These are phyloP conservation scores for Colletotrichum limetticola DNA, from an alignment of 2,329 filamentous ascomycete species.

Conservation along the genomic window DNA sequence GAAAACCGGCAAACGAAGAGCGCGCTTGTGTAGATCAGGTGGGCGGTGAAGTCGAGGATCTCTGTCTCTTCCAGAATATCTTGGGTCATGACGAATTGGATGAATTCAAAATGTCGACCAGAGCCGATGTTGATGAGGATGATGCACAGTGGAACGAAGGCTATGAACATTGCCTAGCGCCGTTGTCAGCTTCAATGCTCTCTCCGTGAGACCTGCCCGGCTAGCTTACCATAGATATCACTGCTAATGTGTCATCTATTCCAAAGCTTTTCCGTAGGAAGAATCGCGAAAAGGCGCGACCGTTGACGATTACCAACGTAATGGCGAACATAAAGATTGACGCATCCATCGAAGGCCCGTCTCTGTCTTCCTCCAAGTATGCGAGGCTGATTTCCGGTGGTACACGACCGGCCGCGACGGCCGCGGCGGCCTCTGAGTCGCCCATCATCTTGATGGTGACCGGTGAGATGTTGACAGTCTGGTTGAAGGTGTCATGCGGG, in stretches of 20 bases:
- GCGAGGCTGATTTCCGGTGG: conserved; percentile 46
- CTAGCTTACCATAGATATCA: conserved; percentile 47
- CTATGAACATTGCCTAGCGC: conserved; percentile 46
- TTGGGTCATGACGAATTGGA: conserved; percentile 57
- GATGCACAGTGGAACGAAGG: conserved; percentile 55
- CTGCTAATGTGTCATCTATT: conserved; percentile 50
- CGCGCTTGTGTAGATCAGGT: conserved; percentile 62
- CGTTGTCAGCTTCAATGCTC: background rate
- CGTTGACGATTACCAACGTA: conserved; percentile 46
- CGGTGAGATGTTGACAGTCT: background rate
- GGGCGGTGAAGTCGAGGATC: conserved; percentile 59
- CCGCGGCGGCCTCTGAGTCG: conserved; percentile 39
- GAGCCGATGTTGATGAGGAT: conserved; percentile 59
- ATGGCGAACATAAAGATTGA: conserved; percentile 51
- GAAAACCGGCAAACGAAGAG: conserved; percentile 62
- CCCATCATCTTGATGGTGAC: conserved; percentile 18
- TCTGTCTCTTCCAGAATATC: conserved; percentile 54
- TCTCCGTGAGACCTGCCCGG: background rate
- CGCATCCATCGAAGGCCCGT: conserved; percentile 49
- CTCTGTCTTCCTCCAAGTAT: conserved; percentile 49
- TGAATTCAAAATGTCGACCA: conserved; percentile 56
- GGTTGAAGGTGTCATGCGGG: background rate
- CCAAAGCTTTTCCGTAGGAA: conserved; percentile 50
- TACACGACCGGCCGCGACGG: conserved; percentile 49
- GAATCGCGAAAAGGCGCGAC: conserved; percentile 47